Evolutionary conservation across 192 early-diverging fungal genomes (phyloP), one percentile per base, ranked within the genome.

Genomic region (Pilaira anomala): DNA sequence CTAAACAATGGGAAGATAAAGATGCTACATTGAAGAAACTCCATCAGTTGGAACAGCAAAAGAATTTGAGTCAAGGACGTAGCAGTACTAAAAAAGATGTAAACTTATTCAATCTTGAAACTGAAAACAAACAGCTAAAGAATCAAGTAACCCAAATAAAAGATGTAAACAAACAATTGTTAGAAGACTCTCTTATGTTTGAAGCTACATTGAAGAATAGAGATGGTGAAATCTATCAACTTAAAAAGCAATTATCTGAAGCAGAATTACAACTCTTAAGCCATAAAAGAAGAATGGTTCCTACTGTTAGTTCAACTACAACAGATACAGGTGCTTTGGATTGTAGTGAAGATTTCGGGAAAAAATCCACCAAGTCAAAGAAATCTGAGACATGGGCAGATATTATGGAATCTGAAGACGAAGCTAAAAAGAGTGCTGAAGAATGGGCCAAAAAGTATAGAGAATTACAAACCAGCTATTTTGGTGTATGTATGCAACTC

Each of bases 381-480:
- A 19, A 28, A 9, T 36, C 8, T 22, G 33, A 16, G 9, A 24
- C 40, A 3, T 63, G 62, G 62, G 62, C 62, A 41, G 62, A 63
- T 16, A 41, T 63, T 7, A 53, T 63, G 62, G 24, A 44, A 40
- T 44, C 49, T 12, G 62, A 63, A 18, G 50, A 63, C 22, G 62
- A 52, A 26, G 29, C 14, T 9, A 63, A 63, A 49, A 55, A 24
- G 25, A 30, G 18, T 41, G 21, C 6, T 1, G 19, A 30, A 9
- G 30, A 63, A n/a, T 63, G 62, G 62, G 7, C 36, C 16, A 22
- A 63, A 26, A 50, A 40, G 36, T 63, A 63, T 11, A n/a, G 50
- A 19, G 16, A 39, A n/a, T 36, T 63, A 13, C 33, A 51, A 30
- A 53, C 5, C 11, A 63, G 16, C 0, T 63, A 63, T 24, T 30